These are phyloP conservation scores for Parsonsia alboflavescens DNA, from an alignment of 257 asterid genomes.

Conservation along the genomic window DNA sequence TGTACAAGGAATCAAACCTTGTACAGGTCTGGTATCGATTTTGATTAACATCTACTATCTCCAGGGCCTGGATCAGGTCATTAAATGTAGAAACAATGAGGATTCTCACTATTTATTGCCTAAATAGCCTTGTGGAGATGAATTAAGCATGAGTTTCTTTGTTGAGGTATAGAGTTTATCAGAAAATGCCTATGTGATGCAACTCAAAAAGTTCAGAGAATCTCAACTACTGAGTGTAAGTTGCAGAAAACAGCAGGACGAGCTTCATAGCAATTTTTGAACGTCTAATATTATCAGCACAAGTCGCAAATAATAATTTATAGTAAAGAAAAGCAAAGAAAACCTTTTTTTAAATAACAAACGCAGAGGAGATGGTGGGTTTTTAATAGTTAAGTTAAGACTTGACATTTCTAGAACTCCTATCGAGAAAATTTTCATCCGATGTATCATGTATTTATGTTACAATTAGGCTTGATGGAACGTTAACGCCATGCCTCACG, in stretches of 20 bases:
- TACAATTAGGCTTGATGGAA: too few relatives aligned
- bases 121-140: neutral
- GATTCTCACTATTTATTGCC: neutral
- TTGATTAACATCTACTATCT: conserved; percentile 28
- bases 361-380: too few relatives aligned
- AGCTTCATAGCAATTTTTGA: neutral
- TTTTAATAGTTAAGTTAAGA: too few relatives aligned
- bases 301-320: too few relatives aligned
- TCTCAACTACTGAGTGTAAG: neutral
- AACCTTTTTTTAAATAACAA: too few relatives aligned
- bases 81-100: neutral
- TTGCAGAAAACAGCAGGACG: neutral
- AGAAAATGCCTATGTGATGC: neutral
- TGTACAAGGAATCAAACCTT: conserved; percentile 47
- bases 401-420: too few relatives aligned
- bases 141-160: neutral
- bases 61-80: conserved; percentile 40
- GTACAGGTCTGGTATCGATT: conserved; percentile 47
- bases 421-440: too few relatives aligned
- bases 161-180: neutral
- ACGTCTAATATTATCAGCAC: neutral
- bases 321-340: too few relatives aligned
- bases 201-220: neutral
- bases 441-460: too few relatives aligned
- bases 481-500: too few relatives aligned